phyloP scores from a whole-genome alignment of 2,329 filamentous ascomycete genomes.

The Aspergillus proliferans region DNA sequence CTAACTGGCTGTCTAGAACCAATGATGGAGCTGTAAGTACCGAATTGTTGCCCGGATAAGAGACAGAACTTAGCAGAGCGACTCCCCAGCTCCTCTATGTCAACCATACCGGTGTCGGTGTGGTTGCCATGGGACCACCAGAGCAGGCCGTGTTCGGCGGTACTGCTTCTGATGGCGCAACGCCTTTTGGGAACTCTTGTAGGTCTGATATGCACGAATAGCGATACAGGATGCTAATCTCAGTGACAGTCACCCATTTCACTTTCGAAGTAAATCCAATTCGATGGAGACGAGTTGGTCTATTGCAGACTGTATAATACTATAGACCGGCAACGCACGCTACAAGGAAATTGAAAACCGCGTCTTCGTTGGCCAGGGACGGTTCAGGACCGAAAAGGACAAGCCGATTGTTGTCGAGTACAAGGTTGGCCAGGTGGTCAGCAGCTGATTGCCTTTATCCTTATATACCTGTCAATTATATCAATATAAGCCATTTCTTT shows the following conservation, averaged over 20 bases:
- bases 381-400: slow-evolving; percentile 33
- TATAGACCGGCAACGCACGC: slow-evolving; percentile 35
- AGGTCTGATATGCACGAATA: slow-evolving; percentile 10
- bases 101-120: slow-evolving; percentile 38
- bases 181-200: slow-evolving; percentile 38
- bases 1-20: slow-evolving; percentile 18
- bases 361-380: slow-evolving; percentile 37
- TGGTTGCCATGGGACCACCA: slow-evolving; percentile 29
- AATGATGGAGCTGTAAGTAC: slow-evolving; percentile 26
- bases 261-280: slow-evolving; percentile 28
- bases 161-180: slow-evolving; percentile 25
- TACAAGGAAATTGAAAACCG: slow-evolving; percentile 38
- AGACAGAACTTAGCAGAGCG: neutral
- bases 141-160: slow-evolving; percentile 29
- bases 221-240: slow-evolving; percentile 3
- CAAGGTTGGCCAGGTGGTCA: slow-evolving; percentile 34
- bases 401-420: slow-evolving; percentile 37
- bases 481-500: neutral
- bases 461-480: neutral
- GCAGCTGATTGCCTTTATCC: slow-evolving; percentile 9
- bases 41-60: neutral
- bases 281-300: too few species aligned
- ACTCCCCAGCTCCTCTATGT: slow-evolving; percentile 30
- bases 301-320: neutral
- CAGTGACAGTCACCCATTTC: slow-evolving; percentile 27